Conservation (phyloP, 345 rosid genomes). For the Citrus australasica region DNA sequence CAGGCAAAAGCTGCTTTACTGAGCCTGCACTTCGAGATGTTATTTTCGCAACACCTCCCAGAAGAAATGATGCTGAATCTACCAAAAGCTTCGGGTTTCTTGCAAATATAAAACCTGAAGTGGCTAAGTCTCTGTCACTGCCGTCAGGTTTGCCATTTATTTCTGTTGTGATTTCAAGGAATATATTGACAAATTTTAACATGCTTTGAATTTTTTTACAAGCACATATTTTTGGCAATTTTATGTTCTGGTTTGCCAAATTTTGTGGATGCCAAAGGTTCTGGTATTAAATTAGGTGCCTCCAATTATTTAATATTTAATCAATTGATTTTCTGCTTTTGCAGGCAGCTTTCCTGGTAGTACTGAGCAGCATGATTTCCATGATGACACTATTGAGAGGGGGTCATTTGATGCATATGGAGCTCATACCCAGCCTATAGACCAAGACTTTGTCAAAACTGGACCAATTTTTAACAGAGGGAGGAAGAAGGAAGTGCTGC, state of each 20-base stretch:
- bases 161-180: neutral
- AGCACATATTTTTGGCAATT: neutral
- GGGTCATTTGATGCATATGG: constrained; percentile 17
- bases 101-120: constrained; percentile 16
- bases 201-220: neutral
- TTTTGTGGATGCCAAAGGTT: neutral
- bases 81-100: neutral
- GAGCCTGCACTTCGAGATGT: constrained; percentile 48
- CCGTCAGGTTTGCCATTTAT: constrained; percentile 30
- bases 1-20: constrained; percentile 53
- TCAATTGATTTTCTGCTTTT: constrained; percentile 3
- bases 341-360: constrained; percentile 20
- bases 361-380: constrained; percentile 17
- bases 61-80: constrained; percentile 19
- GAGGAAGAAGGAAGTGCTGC: constrained; percentile 53
- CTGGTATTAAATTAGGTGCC: neutral
- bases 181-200: neutral
- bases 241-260: neutral
- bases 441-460: constrained; percentile 36
- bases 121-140: constrained; percentile 9
- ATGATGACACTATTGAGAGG: constrained; percentile 18
- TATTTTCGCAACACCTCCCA: constrained; percentile 31
- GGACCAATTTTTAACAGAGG: constrained; percentile 41
- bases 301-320: neutral
- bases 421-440: constrained; percentile 4